phyloP scores from a whole-genome alignment of 768 basidiomycete genomes.

The Mycena crocata region DNA sequence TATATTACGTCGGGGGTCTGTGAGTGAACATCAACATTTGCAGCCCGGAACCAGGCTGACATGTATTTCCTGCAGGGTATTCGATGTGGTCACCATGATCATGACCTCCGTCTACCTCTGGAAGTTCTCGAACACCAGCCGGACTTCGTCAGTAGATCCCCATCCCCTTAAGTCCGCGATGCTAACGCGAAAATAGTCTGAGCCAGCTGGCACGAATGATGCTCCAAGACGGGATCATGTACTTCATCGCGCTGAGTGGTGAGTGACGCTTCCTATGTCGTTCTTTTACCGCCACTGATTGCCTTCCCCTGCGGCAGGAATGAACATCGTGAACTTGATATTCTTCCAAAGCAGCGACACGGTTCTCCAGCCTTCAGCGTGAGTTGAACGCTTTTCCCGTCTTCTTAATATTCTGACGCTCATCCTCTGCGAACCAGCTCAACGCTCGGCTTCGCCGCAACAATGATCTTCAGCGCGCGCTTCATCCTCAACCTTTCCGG shows the following conservation, averaged over 20 bases:
- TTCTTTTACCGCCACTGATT: not conserved
- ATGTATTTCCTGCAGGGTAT: not conserved
- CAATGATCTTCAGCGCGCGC: constrained; percentile 30
- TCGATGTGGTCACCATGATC: constrained; percentile 16
- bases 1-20: constrained; percentile 11
- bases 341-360: constrained; percentile 25
- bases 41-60: too few relatives aligned
- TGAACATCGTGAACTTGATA: constrained; percentile 20
- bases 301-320: constrained; percentile 5
- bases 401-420: not conserved
- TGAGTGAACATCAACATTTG: not conserved
- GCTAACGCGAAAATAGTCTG: not conserved
- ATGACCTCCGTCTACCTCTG: constrained; percentile 18
- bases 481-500: constrained; percentile 35
- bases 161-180: not conserved
- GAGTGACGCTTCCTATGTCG: not conserved
- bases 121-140: constrained; percentile 25
- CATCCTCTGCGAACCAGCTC: not conserved
- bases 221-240: constrained; percentile 23
- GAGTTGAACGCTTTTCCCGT: not conserved
- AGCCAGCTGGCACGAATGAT: constrained; percentile 16
- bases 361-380: constrained; percentile 17
- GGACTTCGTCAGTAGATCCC: constrained; percentile 13
- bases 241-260: constrained; percentile 17
- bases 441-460: constrained; percentile 20